These are phyloP conservation scores for Staphylotrichum longicolle DNA, from an alignment of 495 filamentous ascomycete species.

Conservation along the genomic window DNA sequence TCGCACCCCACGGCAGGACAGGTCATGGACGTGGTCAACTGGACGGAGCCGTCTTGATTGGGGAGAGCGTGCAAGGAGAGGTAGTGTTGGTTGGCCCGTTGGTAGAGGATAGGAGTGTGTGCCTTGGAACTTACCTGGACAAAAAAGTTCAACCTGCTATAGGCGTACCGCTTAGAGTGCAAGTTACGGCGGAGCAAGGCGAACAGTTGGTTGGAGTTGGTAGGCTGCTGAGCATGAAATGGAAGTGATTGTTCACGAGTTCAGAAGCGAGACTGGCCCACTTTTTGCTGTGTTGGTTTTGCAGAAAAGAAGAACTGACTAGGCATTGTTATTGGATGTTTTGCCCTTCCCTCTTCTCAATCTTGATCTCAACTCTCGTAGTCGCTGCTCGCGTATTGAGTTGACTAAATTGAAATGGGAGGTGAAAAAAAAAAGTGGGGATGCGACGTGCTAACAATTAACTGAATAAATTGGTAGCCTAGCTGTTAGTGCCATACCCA, in stretches of 20 bases:
- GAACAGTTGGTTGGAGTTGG: not conserved
- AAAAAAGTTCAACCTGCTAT: not conserved
- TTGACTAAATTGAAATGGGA: not conserved
- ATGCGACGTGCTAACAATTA: not conserved
- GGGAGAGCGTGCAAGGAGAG: not conserved
- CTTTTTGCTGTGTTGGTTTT: no score
- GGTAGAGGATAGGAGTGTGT: not conserved
- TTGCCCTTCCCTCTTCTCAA: no score
- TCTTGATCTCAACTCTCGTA: no score
- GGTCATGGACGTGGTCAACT: slow-evolving; percentile 91
- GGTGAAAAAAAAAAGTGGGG: not conserved
- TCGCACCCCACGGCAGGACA: slow-evolving; percentile 62
- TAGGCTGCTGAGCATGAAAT: not conserved
- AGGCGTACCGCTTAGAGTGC: not conserved
- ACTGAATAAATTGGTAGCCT: not conserved
- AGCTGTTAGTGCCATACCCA: not conserved
- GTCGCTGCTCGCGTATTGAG: no score
- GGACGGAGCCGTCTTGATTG: slow-evolving; percentile 69
- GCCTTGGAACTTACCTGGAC: not conserved
- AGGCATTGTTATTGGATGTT: no score
- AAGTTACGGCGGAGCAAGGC: not conserved
- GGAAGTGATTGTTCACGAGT: no score
- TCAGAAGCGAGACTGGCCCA: no score
- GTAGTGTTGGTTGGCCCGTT: not conserved
- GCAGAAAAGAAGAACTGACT: no score